Evolutionary conservation across 179 eudicot genomes (phyloP).

Genomic region (Vitellaria paradoxa): DNA sequence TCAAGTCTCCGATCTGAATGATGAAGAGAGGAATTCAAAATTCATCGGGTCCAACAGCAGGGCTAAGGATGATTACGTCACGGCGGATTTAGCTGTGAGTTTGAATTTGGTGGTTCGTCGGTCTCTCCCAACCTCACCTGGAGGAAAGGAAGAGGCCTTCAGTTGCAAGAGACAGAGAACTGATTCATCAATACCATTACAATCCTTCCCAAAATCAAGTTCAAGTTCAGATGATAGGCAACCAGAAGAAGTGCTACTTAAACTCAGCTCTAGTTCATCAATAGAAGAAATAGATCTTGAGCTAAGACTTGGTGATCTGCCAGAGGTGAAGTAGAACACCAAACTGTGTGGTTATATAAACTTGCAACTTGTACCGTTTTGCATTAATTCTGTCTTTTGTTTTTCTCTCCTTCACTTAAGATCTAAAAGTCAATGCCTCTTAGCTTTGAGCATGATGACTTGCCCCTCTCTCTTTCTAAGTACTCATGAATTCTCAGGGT

Average conservation of each 20-base stretch:
- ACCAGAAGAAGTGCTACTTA: constrained; percentile 18
- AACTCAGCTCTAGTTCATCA: constrained; percentile 17
- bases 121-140: not conserved
- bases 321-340: constrained; percentile 28
- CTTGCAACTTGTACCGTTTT: not conserved
- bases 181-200: constrained; percentile 17
- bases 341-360: not conserved
- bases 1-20: constrained; percentile 8
- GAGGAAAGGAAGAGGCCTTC: constrained; percentile 13
- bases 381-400: not conserved
- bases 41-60: constrained; percentile 8
- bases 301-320: constrained; percentile 66
- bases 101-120: constrained; percentile 30
- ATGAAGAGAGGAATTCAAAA: constrained; percentile 9
- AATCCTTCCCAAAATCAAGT: constrained; percentile 16
- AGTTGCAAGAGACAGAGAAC: constrained; percentile 37
- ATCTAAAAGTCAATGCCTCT: not conserved
- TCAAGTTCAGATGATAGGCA: constrained; percentile 8
- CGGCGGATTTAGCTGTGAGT: constrained; percentile 27
- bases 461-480: not conserved
- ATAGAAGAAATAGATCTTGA: constrained; percentile 68
- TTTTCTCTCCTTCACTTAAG: not conserved
- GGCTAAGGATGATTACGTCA: constrained; percentile 20
- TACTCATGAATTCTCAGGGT: constrained; percentile 23
- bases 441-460: constrained; percentile 10